phyloP scores from a whole-genome alignment of 2,329 filamentous ascomycete genomes.

The Scedosporium apiospermum region DNA sequence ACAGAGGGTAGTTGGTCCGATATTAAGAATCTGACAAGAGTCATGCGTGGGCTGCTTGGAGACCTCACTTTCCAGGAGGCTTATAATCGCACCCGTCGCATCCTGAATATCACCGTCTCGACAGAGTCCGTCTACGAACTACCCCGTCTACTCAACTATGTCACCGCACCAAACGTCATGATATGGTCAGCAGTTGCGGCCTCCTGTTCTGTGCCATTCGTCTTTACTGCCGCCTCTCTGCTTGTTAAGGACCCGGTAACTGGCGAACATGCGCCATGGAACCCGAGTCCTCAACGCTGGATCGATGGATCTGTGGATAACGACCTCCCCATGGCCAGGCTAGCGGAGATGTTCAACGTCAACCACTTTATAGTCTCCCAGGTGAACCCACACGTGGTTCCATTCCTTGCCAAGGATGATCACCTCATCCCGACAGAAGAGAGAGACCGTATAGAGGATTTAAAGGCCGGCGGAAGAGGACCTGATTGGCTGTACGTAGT shows the following conservation, averaged over 20 bases:
- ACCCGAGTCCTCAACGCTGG: conserved; percentile 74
- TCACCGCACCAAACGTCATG: conserved; percentile 87
- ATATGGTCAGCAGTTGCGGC: conserved; percentile 97
- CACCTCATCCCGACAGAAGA: conserved; percentile 30
- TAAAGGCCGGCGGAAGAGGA: conserved; percentile 24
- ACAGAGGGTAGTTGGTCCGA: conserved; percentile 82
- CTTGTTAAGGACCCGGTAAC: conserved; percentile 80
- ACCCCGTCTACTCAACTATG: conserved; percentile 79
- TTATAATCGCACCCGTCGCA: conserved; percentile 85
- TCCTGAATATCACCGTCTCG: conserved; percentile 90
- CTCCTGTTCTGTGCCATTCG: conserved; percentile 82
- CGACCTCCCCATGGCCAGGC: conserved; percentile 79
- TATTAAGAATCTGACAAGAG: conserved; percentile 67
- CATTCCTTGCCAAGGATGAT: conserved; percentile 72
- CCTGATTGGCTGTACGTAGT: conserved; percentile 55
- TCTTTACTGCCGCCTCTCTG: conserved; percentile 72
- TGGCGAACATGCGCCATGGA: conserved; percentile 71
- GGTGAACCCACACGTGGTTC: conserved; percentile 88
- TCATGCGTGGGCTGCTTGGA: conserved; percentile 73
- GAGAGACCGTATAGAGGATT: neutral
- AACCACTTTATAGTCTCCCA: conserved; percentile 98
- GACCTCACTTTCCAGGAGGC: conserved; percentile 93
- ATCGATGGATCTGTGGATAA: conserved; percentile 95
- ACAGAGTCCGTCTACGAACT: conserved; percentile 81
- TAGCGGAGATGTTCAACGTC: conserved; percentile 95